Base-by-base conservation (phyloP, 495 filamentous ascomycete species). In the Xanthoparmelia taractica region DNA sequence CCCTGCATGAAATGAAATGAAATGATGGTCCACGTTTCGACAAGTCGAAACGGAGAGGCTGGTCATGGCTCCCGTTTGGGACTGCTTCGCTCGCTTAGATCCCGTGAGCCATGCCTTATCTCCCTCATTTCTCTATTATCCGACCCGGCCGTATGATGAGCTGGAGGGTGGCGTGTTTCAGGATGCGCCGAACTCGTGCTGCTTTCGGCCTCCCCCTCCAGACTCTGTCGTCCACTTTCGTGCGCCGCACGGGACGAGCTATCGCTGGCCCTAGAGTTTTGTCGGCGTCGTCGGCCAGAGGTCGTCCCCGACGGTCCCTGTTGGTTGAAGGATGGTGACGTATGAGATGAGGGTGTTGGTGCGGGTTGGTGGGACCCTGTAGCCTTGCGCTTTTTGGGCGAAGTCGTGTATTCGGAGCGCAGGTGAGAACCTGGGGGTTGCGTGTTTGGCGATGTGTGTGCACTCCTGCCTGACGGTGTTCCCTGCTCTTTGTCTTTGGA, bases 191-290 rank as follows among this genome's bases (percentile, higher is more conserved):
- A 71, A 48, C 63, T 67, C 40, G 67, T 71, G 48, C 69, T 64
- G 61, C 67, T 71, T 69, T 71, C 69, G 61, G 64, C 69, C 58
- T 71, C 69, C 37, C 67, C 50, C 50, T 54, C 68, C 27, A 67
- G 43, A 58, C 68, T 69, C 45, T 67, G 66, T 29, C 67, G 67
- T 36, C 69, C 63, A 52, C 66, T 69, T 65, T 65, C 31, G 63
- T 68, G 55, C 67, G 64, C 58, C 59, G 60, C 41, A 54, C 57
- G 56, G 37, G 48, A 59, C 18, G 81, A 84, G 56, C 84, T 74
- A 66, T 90, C 88, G 69, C 87, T 90, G 68, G 86, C 80, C 63
- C 88, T 82, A 66, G 88, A 82, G 33, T 85, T 86, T 68, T 89
- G 86, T 36, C 84, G 83, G 56, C 85, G 77, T 61, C 84, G 79